Conservation (phyloP, 106 monocot species). For the Acorus gramineus region DNA sequence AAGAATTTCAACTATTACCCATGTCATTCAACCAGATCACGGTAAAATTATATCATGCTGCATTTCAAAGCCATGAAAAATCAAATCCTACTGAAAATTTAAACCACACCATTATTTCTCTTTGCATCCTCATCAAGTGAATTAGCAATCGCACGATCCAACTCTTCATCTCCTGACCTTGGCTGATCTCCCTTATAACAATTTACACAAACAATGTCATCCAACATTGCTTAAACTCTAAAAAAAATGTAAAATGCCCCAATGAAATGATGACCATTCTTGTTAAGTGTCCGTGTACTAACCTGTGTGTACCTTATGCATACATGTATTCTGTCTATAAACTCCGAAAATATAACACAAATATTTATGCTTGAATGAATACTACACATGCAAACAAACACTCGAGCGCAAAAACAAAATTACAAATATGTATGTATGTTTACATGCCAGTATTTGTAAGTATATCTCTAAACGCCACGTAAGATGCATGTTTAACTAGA, state of each 20-base stretch:
- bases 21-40: neutral
- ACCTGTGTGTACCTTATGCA: neutral
- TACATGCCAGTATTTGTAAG: too few species aligned
- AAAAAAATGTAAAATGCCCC: neutral
- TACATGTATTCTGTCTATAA: too few species aligned
- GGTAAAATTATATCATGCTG: neutral
- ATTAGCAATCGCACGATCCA: slow-evolving; percentile 76
- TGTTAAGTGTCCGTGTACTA: neutral
- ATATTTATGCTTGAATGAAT: too few species aligned
- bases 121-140: slow-evolving; percentile 78
- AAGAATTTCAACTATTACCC: neutral
- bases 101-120: slow-evolving; percentile 35
- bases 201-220: neutral
- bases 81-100: neutral
- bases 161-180: slow-evolving; percentile 71
- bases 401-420: too few species aligned
- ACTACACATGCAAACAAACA: too few species aligned
- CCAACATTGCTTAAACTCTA: neutral
- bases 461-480: too few species aligned
- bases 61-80: neutral
- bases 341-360: too few species aligned
- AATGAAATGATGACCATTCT: neutral
- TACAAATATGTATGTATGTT: too few species aligned
- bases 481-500: too few species aligned
- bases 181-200: slow-evolving; percentile 56